Evolutionary conservation across 306 rosid genomes (phyloP), one percentile per base, ranked within the genome.

Genomic region (Acacia crassicarpa): DNA sequence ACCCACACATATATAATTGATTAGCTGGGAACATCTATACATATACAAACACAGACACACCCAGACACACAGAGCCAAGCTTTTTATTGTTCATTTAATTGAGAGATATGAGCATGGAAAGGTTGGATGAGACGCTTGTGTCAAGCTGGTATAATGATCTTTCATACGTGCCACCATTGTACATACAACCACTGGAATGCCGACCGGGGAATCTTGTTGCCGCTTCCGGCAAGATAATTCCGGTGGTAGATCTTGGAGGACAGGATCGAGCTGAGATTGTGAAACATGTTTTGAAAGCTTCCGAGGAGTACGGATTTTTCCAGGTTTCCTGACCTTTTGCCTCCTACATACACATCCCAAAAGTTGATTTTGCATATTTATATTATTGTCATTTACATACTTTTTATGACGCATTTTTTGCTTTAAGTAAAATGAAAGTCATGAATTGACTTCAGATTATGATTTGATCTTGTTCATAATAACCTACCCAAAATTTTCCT

Each of bases 291-390:
- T 27, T 86, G 35, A 78, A 84, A 71, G 87, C 97, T 38, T 59
- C 88, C 3, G 73, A 88, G 43, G 89, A 91, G 27, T 90, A 33
- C 8, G 98, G 97, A 17, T 85, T 93, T 85, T 91, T 93, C 62
- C 97, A 93, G 98, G 98, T 88, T 58, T 23, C 8, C 8, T 61
- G 33, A 17, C n/a, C 9, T 41, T 30, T 33, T 1, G 5, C 25
- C 22, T 23, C 54, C 5, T 20, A 2, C 15, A 8, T 32, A 59
- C 32, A 1, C 30, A 56, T 4, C 9, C 14, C 7, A 1, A 59
- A 35, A 23, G 0, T 59, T 59, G 2, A 59, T 23, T 59, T 10
- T 9, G 30, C 3, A 3, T 22, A 59, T 9, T 22, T 49, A 49
- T 49, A n/a, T 49, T 59, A 59, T 9, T 59, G 9, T 59, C 16